A percentile compares a stretch with the other conserved stretches of the same genome.
These are phyloP conservation scores for Candida neerlandica DNA, from an alignment of 1,139 yeast species.

Conservation along the genomic window DNA sequence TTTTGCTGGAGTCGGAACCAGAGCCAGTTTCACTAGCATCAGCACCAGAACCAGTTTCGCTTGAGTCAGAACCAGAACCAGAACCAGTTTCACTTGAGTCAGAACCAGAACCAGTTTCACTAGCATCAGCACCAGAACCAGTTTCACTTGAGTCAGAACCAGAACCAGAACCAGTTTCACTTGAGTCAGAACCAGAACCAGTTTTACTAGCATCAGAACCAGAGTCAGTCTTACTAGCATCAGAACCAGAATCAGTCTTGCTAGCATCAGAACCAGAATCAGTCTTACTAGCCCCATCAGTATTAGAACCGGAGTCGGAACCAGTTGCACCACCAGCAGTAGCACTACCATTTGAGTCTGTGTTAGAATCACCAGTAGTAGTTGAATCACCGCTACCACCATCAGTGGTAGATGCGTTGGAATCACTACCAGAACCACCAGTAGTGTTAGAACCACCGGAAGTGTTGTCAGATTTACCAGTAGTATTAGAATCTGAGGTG, in stretches of 20 bases:
- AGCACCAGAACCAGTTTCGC: slow-evolving; percentile 8
- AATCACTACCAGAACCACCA: slow-evolving; percentile 14
- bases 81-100: slow-evolving; percentile 10
- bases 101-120: slow-evolving; percentile 11
- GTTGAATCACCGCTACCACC: slow-evolving; percentile 16
- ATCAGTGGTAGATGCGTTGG: slow-evolving; percentile 9
- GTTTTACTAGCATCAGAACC: slow-evolving; percentile 12
- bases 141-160: slow-evolving; percentile 9
- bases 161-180: slow-evolving; percentile 6
- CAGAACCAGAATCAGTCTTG: slow-evolving; percentile 15
- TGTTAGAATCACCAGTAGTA: slow-evolving; percentile 20
- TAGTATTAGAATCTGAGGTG: slow-evolving; percentile 12
- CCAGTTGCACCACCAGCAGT: slow-evolving; percentile 12
- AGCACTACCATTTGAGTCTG: slow-evolving; percentile 16
- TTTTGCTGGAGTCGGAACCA: slow-evolving; percentile 6
- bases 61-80: slow-evolving; percentile 3
- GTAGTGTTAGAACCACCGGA: slow-evolving; percentile 7
- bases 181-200: slow-evolving; percentile 14
- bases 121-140: slow-evolving; percentile 14
- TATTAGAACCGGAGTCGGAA: slow-evolving; percentile 10
- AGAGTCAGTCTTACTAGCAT: slow-evolving; percentile 14
- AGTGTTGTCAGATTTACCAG: slow-evolving; percentile 9
- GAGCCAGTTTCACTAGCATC: slow-evolving; percentile 7
- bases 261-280: slow-evolving; percentile 12
- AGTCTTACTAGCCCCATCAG: slow-evolving; percentile 15